Evolutionary conservation across 805 yeast species (phyloP), one percentile per base, ranked within the genome.

Genomic region (Wickerhamomyces bovis): DNA sequence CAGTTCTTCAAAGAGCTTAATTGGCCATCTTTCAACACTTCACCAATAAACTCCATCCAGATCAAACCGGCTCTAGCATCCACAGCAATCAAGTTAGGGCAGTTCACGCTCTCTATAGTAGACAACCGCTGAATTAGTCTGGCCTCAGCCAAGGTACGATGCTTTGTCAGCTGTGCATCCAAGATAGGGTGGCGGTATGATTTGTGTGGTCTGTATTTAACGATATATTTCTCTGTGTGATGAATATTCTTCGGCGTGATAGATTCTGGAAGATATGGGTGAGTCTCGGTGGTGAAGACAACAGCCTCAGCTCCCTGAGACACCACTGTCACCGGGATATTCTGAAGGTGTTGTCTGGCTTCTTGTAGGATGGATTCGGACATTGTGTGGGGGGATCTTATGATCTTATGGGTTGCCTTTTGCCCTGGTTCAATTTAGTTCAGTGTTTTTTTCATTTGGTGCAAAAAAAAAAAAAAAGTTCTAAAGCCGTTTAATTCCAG

Each of bases 271-370:
- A 73, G 58, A 59, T 84, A 89, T 22, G 96, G 96, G 63, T 89
- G 96, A 2, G 61, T 60, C 1, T 63, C 49, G 0, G 92, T 75
- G 12, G 70, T 61, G 63, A 85, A 86, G 2, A 88, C 89, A 11
- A 88, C 72, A 0, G 96, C 95, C 62, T 89, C 97, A 1, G 97
- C 97, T 22, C 97, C 97, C 60, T 89, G 97, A 0, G 95, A 85
- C 2, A 89, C 68, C 25, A 78, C 69, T 1, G 63, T 57, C 5
- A 84, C 60, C 0, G 81, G 78, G 7, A 83, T 68, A 38, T 74
- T 69, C 1, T 76, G 73, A 20, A 83, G 59, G 20, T 71, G 65
- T 1, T 53, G 38, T 42, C 71, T 65, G 0, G 80, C 81, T 30
- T 56, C 62, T 3, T 58, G 65, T 7, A 84, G 49, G 1, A 82